Evolutionary conservation across 495 filamentous ascomycete species (phyloP).

Genomic region (Pyrenula massariospora): DNA sequence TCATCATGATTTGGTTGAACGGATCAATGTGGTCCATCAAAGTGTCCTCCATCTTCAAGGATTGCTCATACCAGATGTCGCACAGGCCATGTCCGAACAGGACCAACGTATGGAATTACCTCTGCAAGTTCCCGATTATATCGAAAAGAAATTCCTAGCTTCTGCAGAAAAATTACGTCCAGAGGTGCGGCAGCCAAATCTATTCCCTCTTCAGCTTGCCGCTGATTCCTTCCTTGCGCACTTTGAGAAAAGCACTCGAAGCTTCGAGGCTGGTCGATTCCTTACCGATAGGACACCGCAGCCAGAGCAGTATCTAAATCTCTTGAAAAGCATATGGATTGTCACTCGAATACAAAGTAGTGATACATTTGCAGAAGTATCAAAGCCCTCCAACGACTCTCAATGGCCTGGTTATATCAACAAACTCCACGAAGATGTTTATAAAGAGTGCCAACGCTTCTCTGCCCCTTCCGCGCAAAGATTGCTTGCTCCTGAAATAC

Average conservation of each 20-base stretch:
- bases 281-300: slow-evolving; percentile 1
- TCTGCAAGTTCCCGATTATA: slow-evolving; percentile 1
- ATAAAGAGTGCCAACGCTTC: too few relatives aligned
- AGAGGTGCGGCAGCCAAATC: too few relatives aligned
- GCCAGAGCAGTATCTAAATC: slow-evolving; percentile 9
- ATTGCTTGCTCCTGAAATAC: too few relatives aligned
- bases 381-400: too few relatives aligned
- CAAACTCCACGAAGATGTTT: too few relatives aligned
- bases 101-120: neutral
- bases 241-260: slow-evolving; percentile 2
- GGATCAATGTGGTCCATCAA: neutral
- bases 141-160: neutral
- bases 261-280: neutral
- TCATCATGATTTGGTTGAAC: neutral
- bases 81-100: neutral
- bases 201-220: slow-evolving; percentile 6
- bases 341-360: too few relatives aligned
- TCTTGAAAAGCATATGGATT: slow-evolving; percentile 12
- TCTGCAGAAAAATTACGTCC: too few relatives aligned
- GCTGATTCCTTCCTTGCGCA: slow-evolving; percentile 12
- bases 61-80: slow-evolving; percentile 2
- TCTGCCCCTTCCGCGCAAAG: too few relatives aligned
- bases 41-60: slow-evolving; percentile 3
- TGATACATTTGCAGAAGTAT: too few relatives aligned
- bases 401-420: too few relatives aligned